Evolutionary conservation across 129 eudicot genomes (phyloP).

Genomic region (Heracleum sosnowskyi): DNA sequence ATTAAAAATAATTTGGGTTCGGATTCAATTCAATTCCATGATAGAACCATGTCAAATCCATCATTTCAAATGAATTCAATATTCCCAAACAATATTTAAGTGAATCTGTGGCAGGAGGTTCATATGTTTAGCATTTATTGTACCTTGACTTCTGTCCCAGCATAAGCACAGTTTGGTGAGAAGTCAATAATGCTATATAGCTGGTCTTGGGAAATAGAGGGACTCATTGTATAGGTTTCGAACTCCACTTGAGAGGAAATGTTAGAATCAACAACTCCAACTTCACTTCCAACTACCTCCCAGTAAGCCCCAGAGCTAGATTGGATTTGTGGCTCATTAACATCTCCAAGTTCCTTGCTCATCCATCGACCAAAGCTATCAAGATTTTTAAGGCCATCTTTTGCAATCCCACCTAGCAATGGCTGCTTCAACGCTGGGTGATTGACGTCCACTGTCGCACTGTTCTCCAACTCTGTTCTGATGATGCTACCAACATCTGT

Average conservation of each 20-base stretch:
- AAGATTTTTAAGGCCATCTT: constrained; percentile 73
- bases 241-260: constrained; percentile 43
- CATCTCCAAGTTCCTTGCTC: constrained; percentile 91
- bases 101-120: not conserved
- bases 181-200: constrained; percentile 79
- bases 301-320: constrained; percentile 69
- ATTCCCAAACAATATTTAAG: not conserved
- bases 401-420: constrained; percentile 43
- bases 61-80: not conserved
- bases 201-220: constrained; percentile 91
- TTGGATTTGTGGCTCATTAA: constrained; percentile 53
- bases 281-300: constrained; percentile 66
- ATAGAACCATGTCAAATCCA: not conserved
- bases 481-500: constrained; percentile 28
- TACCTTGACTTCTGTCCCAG: constrained; percentile 76
- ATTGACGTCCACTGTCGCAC: constrained; percentile 21
- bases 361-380: constrained; percentile 98
- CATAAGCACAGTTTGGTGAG: constrained; percentile 70
- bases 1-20: not conserved
- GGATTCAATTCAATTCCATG: not conserved
- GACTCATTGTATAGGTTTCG: constrained; percentile 58
- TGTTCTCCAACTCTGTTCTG: constrained; percentile 28
- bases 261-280: constrained; percentile 61
- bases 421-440: constrained; percentile 43
- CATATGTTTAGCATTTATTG: not conserved